Conservation (phyloP, 345 rosid genomes). For the Euphorbia tirucalli region DNA sequence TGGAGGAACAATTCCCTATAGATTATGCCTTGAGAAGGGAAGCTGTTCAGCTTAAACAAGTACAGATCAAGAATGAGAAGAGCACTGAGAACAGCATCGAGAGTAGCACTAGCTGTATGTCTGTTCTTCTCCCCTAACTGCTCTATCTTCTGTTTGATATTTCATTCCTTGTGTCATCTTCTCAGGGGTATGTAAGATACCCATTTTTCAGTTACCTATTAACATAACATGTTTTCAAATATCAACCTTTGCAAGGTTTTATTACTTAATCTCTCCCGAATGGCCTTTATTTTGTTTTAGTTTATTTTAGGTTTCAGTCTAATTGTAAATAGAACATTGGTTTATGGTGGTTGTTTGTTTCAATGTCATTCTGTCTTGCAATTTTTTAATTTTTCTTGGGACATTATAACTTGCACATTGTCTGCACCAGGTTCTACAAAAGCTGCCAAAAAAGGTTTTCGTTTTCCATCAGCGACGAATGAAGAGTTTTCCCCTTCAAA, state of each 20-base stretch:
- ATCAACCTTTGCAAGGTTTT: not conserved
- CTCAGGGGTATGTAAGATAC: not conserved
- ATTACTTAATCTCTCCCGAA: not conserved
- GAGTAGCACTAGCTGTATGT: conserved; percentile 36
- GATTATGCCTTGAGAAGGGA: conserved; percentile 60
- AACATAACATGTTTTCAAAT: not conserved
- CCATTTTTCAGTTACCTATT: not conserved
- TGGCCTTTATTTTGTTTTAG: not conserved
- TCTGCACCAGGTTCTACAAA: conserved; percentile 36
- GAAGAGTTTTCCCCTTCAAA: conserved; percentile 13
- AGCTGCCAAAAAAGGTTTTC: conserved; percentile 25
- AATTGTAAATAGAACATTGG: not conserved
- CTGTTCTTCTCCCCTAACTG: not conserved
- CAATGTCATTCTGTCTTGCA: conserved; percentile 6
- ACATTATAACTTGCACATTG: not conserved
- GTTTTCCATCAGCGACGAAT: conserved; percentile 1
- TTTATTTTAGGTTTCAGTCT: not conserved
- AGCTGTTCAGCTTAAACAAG: conserved; percentile 30
- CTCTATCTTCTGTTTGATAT: not conserved
- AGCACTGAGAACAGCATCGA: conserved; percentile 17
- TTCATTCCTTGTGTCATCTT: not conserved
- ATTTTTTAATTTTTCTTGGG: not conserved
- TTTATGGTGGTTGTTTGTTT: not conserved
- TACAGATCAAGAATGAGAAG: conserved; percentile 26
- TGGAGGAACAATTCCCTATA: conserved; percentile 48